phyloP scores from a whole-genome alignment of 805 yeast species.

The Allodekkera sacchari region DNA sequence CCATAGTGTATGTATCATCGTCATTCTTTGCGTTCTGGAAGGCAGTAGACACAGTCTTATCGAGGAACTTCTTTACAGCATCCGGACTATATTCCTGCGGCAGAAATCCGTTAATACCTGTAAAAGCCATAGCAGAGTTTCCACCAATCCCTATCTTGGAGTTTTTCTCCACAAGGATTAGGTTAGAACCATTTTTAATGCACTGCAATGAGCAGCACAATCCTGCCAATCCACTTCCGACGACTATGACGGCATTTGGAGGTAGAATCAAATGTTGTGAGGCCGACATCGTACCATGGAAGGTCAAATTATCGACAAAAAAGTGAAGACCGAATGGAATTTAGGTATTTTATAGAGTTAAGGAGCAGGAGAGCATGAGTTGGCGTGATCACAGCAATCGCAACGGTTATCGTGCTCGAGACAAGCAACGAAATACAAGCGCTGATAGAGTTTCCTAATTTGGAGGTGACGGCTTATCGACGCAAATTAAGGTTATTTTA shows the following conservation, averaged over 20 bases:
- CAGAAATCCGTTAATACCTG: conserved; percentile 61
- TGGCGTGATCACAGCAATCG: too few relatives aligned
- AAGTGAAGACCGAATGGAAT: too few relatives aligned
- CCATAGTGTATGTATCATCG: conserved; percentile 45
- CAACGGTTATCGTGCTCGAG: too few relatives aligned
- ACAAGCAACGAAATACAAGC: too few relatives aligned
- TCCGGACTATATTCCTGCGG: conserved; percentile 43
- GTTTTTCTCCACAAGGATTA: conserved; percentile 48
- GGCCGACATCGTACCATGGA: too few relatives aligned
- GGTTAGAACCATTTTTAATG: conserved; percentile 36
- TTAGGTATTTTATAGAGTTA: too few relatives aligned
- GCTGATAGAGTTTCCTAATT: too few relatives aligned
- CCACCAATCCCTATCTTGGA: conserved; percentile 52
- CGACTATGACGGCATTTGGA: conserved; percentile 37
- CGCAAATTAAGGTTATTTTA: too few relatives aligned
- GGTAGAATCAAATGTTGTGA: conserved; percentile 20
- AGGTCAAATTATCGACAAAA: not conserved
- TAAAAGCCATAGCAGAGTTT: conserved; percentile 53
- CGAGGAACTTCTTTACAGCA: conserved; percentile 45
- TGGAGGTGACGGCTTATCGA: too few relatives aligned
- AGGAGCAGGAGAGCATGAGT: too few relatives aligned
- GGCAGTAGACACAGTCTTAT: conserved; percentile 60
- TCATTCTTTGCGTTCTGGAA: conserved; percentile 27
- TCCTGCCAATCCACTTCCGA: conserved; percentile 63
- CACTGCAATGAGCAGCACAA: conserved; percentile 51